Evolutionary conservation across 345 rosid species (phyloP), one percentile per base, ranked within the genome.

Genomic region (Brassica cretica): DNA sequence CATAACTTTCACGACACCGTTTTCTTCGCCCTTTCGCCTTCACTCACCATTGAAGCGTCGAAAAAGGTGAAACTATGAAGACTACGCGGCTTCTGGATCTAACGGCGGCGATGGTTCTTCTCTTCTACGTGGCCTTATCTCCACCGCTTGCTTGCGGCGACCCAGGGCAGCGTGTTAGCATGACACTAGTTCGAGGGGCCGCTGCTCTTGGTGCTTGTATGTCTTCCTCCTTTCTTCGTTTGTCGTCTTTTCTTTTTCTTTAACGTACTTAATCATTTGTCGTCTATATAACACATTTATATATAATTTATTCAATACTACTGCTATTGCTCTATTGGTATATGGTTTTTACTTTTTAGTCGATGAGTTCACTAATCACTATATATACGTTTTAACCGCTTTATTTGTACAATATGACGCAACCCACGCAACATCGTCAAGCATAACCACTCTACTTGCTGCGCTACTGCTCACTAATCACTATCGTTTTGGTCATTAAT

Each of bases 181-280:
- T 92, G 98, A 92, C 98, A 69, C 82, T 90, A 33, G 97, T 92
- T 65, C 84, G 58, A 66, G 64, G 76, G 76, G 95, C 98, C 27
- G 18, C 90, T 19, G 88, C 84, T 66, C 71, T 19, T 7, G 97
- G 89, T 21, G 98, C 96, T 78, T 75, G 97, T 90, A 80, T 82
- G 91, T 68, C 51, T 80, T 64, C 32, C 59, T 24, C 12, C 19
- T 76, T 21, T 58, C 30, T 56, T 46, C 27, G 5, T 66, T 30
- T 71, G 2, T 37, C 33, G 21, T n/a, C 3, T 68, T 18, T 58
- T 41, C 32, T 15, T 18, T 25, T 24, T 25, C 0, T 10, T 37
- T 25, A 10, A 66, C 61, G 8, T 4, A 27, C 30, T 27, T 27
- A 7, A 60, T n/a, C 12, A 16, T 68, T 32, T 66, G 1, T 29